Evolutionary conservation across 768 basidiomycete species (phyloP), one percentile per base, ranked within the genome.

Genomic region (Termitomyces sp.): DNA sequence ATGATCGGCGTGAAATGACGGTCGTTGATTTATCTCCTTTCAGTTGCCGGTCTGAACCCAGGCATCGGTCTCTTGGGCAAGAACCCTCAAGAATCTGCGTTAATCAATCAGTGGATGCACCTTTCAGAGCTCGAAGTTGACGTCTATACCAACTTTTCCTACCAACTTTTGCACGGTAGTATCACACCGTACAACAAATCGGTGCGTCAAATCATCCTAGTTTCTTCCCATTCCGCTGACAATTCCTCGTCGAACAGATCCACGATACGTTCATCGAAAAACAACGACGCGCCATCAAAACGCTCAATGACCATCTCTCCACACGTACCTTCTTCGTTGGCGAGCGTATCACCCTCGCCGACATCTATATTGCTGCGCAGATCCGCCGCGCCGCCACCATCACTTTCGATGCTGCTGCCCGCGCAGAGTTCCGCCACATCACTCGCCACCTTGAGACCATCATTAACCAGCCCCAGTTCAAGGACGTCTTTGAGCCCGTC

Each of bases 311-410:
- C 30, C 81, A 90, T 76, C 84, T 99, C 66, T 69, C 77, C 51
- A 77, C 82, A 54, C 84, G 82, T 68, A 99, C 96, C 46, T 98
- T 85, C 83, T 82, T 98, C 66, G 94, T 94, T 56, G 87, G 86
- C 62, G 92, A 99, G 69, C 91, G 96, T 66, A 88, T 98, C 80
- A 92, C 94, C 61, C 80, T 96, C 51, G 97, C 94, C 61, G 97
- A 99, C 66, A 71, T 99, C 73, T 70, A 72, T 66, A 65, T 92
- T 62, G 91, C 88, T 38, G 47, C 62, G 80, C 66, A 70, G 93
- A 61, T 78, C 77, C 60, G 51, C 10, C 77, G 77, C 60, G 78
- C 80, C 1, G 82, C 85, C 68, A 57, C 67, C 18, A n/a, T 75
- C 61, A 83, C 83, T 61, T 63, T 93, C 61, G 95, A 92, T 66